Percentiles rank a stretch among this genome's conserved stretches.
These are phyloP conservation scores for Penicillium alfredii DNA, from an alignment of 495 filamentous ascomycete genomes.

Conservation along the genomic window DNA sequence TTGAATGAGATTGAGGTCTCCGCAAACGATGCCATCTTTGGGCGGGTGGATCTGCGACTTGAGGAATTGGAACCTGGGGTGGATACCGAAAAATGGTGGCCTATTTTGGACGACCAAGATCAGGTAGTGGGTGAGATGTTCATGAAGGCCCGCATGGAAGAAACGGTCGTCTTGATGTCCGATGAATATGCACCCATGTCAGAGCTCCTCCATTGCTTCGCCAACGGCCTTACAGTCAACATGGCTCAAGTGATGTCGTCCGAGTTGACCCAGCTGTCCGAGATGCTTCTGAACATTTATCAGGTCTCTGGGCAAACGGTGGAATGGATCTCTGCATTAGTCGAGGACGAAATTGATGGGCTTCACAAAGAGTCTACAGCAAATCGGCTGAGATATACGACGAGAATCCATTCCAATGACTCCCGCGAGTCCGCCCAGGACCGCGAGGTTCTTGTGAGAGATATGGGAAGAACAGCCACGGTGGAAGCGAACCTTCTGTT, in stretches of 20 bases:
- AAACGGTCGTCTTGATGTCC: slow-evolving; percentile 80
- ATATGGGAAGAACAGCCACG: slow-evolving; percentile 51
- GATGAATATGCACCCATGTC: slow-evolving; percentile 80
- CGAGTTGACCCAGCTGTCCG: slow-evolving; percentile 71
- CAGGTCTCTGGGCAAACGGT: slow-evolving; percentile 85
- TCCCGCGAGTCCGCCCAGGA: slow-evolving; percentile 59
- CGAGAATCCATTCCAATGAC: slow-evolving; percentile 73
- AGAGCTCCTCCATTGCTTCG: slow-evolving; percentile 78
- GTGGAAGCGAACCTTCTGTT: slow-evolving; percentile 92
- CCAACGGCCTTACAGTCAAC: slow-evolving; percentile 74
- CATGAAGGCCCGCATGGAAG: slow-evolving; percentile 75
- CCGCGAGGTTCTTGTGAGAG: slow-evolving; percentile 55
- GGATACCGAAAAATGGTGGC: slow-evolving; percentile 88
- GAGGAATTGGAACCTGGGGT: slow-evolving; percentile 73
- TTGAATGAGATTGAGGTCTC: slow-evolving; percentile 48
- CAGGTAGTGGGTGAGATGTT: slow-evolving; percentile 81
- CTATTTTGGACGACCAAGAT: slow-evolving; percentile 64
- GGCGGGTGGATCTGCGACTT: slow-evolving; percentile 76
- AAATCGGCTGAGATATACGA: slow-evolving; percentile 66
- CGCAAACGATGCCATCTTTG: slow-evolving; percentile 56
- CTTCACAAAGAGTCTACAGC: slow-evolving; percentile 67
- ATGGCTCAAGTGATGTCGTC: slow-evolving; percentile 74
- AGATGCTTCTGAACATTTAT: slow-evolving; percentile 87
- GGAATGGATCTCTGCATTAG: slow-evolving; percentile 88
- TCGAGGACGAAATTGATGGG: slow-evolving; percentile 96